phyloP scores from a whole-genome alignment of 2,329 filamentous ascomycete genomes.

The Botrytis sinoallii region DNA sequence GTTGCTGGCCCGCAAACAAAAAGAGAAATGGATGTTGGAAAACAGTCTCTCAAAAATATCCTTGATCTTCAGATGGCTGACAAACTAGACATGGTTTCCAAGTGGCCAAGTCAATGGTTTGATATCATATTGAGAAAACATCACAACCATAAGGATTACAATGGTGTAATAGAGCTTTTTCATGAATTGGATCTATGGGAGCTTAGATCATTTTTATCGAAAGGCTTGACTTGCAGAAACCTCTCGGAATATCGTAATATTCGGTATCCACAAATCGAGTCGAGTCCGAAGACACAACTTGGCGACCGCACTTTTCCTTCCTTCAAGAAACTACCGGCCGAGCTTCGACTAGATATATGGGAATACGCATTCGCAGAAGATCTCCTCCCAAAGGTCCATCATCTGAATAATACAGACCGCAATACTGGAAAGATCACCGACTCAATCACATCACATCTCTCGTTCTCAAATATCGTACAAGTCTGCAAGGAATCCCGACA shows the following conservation, averaged over 20 bases:
- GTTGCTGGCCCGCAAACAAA: not conserved
- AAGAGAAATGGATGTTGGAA: not conserved
- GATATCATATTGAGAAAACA: not conserved
- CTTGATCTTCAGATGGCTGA: not conserved
- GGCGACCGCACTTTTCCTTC: not conserved
- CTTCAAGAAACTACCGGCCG: not conserved
- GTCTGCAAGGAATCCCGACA: conserved; percentile 9
- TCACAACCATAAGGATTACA: not conserved
- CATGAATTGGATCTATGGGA: not conserved
- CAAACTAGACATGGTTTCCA: conserved; percentile 8
- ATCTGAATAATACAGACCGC: not conserved
- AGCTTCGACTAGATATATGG: conserved; percentile 10
- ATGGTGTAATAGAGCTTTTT: not conserved
- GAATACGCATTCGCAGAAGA: conserved; percentile 9
- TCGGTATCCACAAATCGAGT: not conserved
- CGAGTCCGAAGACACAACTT: no score
- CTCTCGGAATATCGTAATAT: conserved; percentile 7
- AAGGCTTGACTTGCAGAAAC: conserved; percentile 7
- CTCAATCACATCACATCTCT: conserved; percentile 5
- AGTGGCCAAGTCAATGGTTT: conserved; percentile 8
- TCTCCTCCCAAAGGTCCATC: conserved; percentile 7
- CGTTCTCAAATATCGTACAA: conserved; percentile 9
- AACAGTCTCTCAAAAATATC: not conserved
- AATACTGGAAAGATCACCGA: not conserved
- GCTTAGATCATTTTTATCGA: not conserved